Evolutionary conservation across 495 filamentous ascomycete species (phyloP).

Genomic region (Penicillium silybi): DNA sequence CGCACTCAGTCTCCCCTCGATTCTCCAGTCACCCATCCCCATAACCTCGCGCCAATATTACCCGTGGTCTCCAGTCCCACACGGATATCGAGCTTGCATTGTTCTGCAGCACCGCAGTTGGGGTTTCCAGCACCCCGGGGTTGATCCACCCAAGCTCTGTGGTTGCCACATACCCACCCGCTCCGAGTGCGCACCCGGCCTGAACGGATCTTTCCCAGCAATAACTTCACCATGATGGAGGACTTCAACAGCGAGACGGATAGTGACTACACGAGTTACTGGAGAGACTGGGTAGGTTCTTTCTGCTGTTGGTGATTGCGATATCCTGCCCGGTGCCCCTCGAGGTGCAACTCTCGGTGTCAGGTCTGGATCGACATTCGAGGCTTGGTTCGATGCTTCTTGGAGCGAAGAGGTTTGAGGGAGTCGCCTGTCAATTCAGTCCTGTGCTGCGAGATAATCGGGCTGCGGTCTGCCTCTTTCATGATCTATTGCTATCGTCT

Average conservation of each 20-base stretch:
- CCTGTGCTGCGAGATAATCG: not conserved
- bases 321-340: conserved; percentile 1
- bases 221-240: conserved; percentile 59
- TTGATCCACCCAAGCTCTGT: conserved; percentile 33
- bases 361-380: not conserved
- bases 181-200: conserved; percentile 6
- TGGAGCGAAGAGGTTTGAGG: not conserved
- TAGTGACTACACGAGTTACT: conserved; percentile 98
- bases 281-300: conserved; percentile 92
- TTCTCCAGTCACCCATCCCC: conserved; percentile 3
- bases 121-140: conserved; percentile 26
- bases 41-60: conserved; percentile 1
- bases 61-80: not conserved
- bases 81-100: conserved; percentile 1
- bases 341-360: not conserved
- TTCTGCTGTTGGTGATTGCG: conserved; percentile 2
- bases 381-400: not conserved
- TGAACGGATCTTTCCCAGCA: not conserved
- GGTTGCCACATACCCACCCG: conserved; percentile 14
- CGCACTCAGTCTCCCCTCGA: conserved; percentile 8
- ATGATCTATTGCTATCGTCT: not conserved
- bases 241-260: conserved; percentile 97
- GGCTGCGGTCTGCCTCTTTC: not conserved
- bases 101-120: conserved; percentile 24
- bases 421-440: not conserved